Evolutionary conservation across 1,284 basidiomycete species (phyloP), one percentile per base, ranked within the genome.

Genomic region (Apiotrichum laibachii): DNA sequence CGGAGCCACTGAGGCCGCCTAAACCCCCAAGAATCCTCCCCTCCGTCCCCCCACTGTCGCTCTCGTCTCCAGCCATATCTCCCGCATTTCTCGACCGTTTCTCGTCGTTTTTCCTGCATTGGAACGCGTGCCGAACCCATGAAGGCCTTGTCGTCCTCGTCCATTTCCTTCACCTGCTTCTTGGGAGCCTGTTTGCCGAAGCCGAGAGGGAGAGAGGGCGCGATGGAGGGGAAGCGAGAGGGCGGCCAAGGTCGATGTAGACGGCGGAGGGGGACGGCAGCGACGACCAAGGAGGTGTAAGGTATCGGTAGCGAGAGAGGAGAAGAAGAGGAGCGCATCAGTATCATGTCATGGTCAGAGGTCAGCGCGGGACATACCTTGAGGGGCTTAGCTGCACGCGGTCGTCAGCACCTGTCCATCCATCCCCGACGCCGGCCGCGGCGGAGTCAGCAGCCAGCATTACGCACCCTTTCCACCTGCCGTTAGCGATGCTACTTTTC

Each of bases 111-210:
- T n/a, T n/a, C n/a, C n/a, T n/a, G n/a, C n/a, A n/a, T n/a, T n/a
- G n/a, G n/a, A n/a, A n/a, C 19, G 21, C n/a, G 8, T 4, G 15
- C 43, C 48, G 11, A 8, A 53, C 63, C 67, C 54, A 64, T 56
- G 64, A 70, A 67, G 12, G 72, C 72, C 18, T 62, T 44, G 59
- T 74, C 72, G 39, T 74, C 72, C 12, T 75, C 72, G 56, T 75
- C 72, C 21, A 68, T 53, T 59, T 70, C 69, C 50, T 64, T 64
- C 34, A 2, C 31, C 33, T 44, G 18, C 62, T 63, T 63, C 56
- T 63, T 63, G 56, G 61, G 61, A 45, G 61, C 61, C 61, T 62
- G 50, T 18, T 45, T 22, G 11, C n/a, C 26, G 1, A 1, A 39
- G 11, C 16, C 8, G 42, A 18, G 26, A 44, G 33, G 19, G 21